Evolutionary conservation across 768 basidiomycete genomes (phyloP).

Genomic region (Cystobasidium onofrii): DNA sequence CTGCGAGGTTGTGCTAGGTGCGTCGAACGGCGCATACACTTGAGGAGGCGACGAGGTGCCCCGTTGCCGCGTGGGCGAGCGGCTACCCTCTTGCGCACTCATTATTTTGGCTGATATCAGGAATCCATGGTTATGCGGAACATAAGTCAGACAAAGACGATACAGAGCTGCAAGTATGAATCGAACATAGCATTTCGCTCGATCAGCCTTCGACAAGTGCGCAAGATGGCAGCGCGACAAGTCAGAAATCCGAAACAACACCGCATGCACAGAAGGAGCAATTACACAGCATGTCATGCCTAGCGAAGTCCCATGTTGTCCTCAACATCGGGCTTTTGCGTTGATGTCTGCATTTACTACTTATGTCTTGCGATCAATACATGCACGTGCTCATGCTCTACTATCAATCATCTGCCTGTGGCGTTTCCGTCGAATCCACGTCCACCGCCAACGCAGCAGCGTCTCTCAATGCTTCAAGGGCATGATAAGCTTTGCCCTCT

Average conservation of each 20-base stretch:
- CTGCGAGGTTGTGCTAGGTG: background rate
- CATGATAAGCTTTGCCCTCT: constrained; percentile 47
- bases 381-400: background rate
- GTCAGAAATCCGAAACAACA: no score
- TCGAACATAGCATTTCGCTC: background rate
- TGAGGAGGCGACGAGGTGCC: background rate
- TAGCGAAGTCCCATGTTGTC: no score
- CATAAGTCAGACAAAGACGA: background rate
- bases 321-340: no score
- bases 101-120: background rate
- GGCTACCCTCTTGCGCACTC: background rate
- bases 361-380: background rate
- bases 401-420: background rate
- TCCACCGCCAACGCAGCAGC: constrained; percentile 26
- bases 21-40: background rate
- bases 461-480: constrained; percentile 47
- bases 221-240: no score
- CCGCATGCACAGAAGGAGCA: no score
- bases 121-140: background rate
- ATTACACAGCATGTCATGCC: no score
- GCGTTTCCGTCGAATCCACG: background rate
- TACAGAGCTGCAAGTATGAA: background rate
- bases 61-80: background rate
- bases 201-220: no score
- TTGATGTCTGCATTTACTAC: no score